phyloP scores from a whole-genome alignment of 139 green algal genomes.

The Tetraselmis chui region DNA sequence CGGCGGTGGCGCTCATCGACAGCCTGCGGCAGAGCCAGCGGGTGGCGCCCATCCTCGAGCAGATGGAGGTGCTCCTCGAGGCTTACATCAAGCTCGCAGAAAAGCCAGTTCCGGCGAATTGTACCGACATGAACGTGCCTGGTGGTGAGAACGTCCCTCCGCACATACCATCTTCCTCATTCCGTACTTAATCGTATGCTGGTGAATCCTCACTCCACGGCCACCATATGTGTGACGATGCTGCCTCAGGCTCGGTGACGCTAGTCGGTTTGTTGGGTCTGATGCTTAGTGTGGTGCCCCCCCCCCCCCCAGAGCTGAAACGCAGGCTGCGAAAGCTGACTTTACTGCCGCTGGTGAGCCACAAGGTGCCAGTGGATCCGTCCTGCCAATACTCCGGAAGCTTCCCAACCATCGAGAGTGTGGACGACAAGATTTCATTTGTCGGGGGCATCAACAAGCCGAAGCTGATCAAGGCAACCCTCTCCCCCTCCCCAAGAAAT shows the following conservation, averaged over 20 bases:
- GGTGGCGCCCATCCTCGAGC: slow-evolving; percentile 22
- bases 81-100: slow-evolving; percentile 71
- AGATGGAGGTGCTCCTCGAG: slow-evolving; percentile 52
- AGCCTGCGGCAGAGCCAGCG: slow-evolving; percentile 23
- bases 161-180: too few relatives aligned
- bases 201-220: too few relatives aligned
- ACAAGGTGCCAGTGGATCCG: slow-evolving; percentile 41
- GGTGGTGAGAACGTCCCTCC: too few relatives aligned
- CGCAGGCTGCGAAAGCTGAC: slow-evolving; percentile 12
- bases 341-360: slow-evolving; percentile 19
- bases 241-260: slow-evolving; percentile 1
- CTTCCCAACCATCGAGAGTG: slow-evolving; percentile 45
- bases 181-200: too few relatives aligned
- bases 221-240: slow-evolving; percentile 13
- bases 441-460: slow-evolving; percentile 82
- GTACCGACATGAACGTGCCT: slow-evolving; percentile 26
- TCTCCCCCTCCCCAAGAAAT: not conserved
- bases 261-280: slow-evolving; percentile 4
- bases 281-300: too few relatives aligned
- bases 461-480: slow-evolving; percentile 56
- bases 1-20: slow-evolving; percentile 22
- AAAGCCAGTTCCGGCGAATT: slow-evolving; percentile 14
- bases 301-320: slow-evolving; percentile 3
- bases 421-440: slow-evolving; percentile 41
- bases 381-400: slow-evolving; percentile 35